Evolutionary conservation across 371 early-diverging fungal species (phyloP).

Genomic region (Mucor racemosus): DNA sequence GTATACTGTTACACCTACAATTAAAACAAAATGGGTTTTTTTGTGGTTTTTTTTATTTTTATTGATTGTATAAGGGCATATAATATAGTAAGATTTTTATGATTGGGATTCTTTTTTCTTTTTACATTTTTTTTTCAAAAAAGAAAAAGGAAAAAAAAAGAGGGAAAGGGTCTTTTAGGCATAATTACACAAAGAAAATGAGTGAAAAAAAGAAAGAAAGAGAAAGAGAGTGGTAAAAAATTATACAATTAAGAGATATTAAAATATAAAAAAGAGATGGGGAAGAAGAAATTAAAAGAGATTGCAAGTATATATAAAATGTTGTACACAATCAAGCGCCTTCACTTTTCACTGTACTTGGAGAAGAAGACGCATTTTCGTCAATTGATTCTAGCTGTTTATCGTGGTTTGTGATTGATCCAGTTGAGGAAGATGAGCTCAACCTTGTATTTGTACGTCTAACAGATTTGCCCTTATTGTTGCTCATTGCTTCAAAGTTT

Average conservation of each 20-base stretch:
- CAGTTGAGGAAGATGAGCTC: slow-evolving; percentile 16
- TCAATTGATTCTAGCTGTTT: slow-evolving; percentile 1
- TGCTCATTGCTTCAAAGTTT: slow-evolving; percentile 54
- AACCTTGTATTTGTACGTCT: slow-evolving; percentile 24
- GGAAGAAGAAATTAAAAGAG: background rate
- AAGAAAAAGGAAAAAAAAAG: slow-evolving; percentile 7
- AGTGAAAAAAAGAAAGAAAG: background rate
- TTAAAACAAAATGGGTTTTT: background rate
- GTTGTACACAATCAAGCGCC: background rate
- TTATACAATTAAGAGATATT: slow-evolving; percentile 3
- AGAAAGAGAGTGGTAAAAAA: background rate
- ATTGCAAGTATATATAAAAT: background rate
- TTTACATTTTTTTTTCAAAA: slow-evolving; percentile 7
- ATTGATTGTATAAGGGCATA: slow-evolving; percentile 9
- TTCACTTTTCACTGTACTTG: slow-evolving; percentile 6
- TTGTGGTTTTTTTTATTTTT: background rate
- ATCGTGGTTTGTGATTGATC: slow-evolving; percentile 4
- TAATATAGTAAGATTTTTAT: background rate
- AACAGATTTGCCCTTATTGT: slow-evolving; percentile 32
- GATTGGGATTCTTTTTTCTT: slow-evolving; percentile 4
- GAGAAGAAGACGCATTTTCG: slow-evolving; percentile 3
- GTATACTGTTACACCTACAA: background rate
- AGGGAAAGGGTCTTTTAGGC: background rate
- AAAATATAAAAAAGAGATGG: background rate
- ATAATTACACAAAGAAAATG: slow-evolving; percentile 5